phyloP scores from a whole-genome alignment of 2,329 filamentous ascomycete genomes.

The Neofusicoccum laricinum region DNA sequence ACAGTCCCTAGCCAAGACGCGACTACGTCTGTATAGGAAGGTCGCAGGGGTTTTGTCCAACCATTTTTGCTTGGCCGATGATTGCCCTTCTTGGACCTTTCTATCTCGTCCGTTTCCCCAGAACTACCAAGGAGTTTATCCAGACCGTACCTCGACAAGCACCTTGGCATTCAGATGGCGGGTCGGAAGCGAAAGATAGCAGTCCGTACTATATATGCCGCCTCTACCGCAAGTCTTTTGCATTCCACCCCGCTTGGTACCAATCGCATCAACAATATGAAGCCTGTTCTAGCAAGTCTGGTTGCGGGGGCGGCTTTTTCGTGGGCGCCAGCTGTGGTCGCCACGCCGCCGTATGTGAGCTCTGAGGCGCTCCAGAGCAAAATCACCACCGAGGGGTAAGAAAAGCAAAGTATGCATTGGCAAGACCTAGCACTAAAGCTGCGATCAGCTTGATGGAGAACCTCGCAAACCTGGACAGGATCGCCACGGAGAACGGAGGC shows the following conservation, averaged over 20 bases:
- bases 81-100: background rate
- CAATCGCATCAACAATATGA: background rate
- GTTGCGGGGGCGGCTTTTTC: background rate
- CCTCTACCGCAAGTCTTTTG: background rate
- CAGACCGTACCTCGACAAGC: background rate
- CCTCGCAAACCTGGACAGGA: conserved; percentile 54
- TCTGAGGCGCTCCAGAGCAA: conserved; percentile 42
- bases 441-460: conserved; percentile 49
- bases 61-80: background rate
- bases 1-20: background rate
- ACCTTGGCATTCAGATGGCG: background rate
- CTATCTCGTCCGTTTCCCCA: background rate
- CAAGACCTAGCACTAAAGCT: no score
- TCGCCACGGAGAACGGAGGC: conserved; percentile 55
- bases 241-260: background rate
- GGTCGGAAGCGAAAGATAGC: background rate
- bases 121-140: background rate
- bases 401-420: no score
- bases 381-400: conserved; percentile 39
- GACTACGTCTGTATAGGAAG: background rate
- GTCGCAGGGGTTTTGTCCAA: background rate
- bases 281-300: background rate
- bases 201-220: background rate
- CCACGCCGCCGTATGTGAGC: conserved; percentile 24
- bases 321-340: background rate